Evolutionary conservation across 768 basidiomycete species (phyloP).

Genomic region (Hirschioporus abietinus): DNA sequence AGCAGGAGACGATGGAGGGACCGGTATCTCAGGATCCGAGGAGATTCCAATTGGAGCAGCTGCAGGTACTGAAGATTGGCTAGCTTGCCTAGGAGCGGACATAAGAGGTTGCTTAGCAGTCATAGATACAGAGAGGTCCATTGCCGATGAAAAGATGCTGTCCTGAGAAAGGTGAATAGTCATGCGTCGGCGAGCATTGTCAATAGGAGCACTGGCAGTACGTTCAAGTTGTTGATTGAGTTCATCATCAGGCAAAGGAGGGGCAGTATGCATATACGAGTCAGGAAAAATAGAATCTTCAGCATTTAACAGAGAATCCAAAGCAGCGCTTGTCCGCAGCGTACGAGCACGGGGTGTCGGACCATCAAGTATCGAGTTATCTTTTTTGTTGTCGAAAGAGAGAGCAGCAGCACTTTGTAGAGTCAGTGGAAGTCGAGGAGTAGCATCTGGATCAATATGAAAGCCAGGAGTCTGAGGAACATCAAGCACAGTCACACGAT

Average conservation of each 20-base stretch:
- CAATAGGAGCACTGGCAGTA: not conserved
- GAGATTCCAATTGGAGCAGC: not conserved
- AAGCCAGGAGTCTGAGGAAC: not conserved
- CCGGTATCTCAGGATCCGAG: not conserved
- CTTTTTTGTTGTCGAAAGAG: not conserved
- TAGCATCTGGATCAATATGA: not conserved
- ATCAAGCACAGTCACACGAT: not conserved
- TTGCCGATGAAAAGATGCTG: conserved; percentile 10
- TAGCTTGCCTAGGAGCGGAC: not conserved
- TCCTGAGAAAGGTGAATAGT: conserved; percentile 10
- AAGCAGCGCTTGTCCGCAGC: not conserved
- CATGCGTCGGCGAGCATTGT: conserved; percentile 1
- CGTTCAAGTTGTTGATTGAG: not conserved
- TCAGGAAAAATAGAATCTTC: not conserved
- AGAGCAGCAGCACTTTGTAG: not conserved
- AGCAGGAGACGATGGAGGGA: not conserved
- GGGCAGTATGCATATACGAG: not conserved
- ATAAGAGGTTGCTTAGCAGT: conserved; percentile 3
- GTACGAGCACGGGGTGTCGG: conserved; percentile 1
- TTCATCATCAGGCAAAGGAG: conserved; percentile 1
- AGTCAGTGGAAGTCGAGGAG: not conserved
- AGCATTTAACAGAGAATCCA: not conserved
- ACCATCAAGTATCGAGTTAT: not conserved
- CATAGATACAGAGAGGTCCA: conserved; percentile 11
- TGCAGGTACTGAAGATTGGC: not conserved